A percentile compares a stretch with the other conserved stretches of the same genome.
Conservation (phyloP, 1,284 basidiomycete genomes). For the Termitomyces sp. region DNA sequence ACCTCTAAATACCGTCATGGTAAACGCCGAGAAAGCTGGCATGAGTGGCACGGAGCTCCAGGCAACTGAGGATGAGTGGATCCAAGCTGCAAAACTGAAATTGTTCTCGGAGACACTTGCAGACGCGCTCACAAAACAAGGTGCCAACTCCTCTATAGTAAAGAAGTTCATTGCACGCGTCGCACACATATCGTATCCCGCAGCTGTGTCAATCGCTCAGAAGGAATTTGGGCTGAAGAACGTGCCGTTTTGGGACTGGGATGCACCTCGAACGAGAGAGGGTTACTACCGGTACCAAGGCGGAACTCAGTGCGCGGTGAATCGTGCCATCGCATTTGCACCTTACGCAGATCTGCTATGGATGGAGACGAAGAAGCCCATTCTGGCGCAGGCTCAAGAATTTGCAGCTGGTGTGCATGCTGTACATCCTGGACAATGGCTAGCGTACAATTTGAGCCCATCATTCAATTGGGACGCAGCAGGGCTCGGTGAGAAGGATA, state of each 20-base stretch:
- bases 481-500: conserved; percentile 80
- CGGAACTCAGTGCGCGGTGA: conserved; percentile 91
- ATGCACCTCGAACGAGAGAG: conserved; percentile 89
- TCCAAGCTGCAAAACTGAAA: conserved; percentile 67
- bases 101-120: conserved; percentile 78
- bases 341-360: conserved; percentile 90
- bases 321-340: conserved; percentile 89
- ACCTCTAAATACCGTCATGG: conserved; percentile 80
- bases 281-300: conserved; percentile 97
- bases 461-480: conserved; percentile 94
- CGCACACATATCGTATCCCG: conserved; percentile 61
- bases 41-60: conserved; percentile 80
- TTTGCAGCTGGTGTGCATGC: conserved; percentile 88
- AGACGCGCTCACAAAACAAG: conserved; percentile 67
- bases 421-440: conserved; percentile 81
- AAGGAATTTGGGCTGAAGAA: conserved; percentile 73
- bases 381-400: conserved; percentile 88
- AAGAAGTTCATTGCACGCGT: conserved; percentile 59
- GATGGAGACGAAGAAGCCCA: conserved; percentile 99
- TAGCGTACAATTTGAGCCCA: conserved; percentile 92
- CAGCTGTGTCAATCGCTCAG: conserved; percentile 75
- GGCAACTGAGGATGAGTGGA: conserved; percentile 87
- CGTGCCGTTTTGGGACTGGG: conserved; percentile 88
- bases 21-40: conserved; percentile 76
- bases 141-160: conserved; percentile 40